Base-by-base conservation (phyloP, 139 green algal genomes). In the Chlamydomonas sp. region DNA sequence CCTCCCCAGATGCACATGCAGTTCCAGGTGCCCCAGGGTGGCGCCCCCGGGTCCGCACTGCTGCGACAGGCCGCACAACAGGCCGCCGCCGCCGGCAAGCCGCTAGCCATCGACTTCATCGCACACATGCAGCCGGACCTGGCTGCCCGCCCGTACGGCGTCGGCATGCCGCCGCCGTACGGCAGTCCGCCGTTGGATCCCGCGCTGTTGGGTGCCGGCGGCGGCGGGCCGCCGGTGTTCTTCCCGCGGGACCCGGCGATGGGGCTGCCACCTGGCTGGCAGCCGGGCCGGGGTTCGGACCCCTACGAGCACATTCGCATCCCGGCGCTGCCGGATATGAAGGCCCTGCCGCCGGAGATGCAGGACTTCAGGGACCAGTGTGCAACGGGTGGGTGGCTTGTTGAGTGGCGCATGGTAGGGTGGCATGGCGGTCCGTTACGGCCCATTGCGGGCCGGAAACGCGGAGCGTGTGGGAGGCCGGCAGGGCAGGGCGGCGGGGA, bases 331-430 rank as follows among this genome's bases (percentile, higher is more conserved):
- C 87, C 87, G 16, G 87, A 90, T 66, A 76, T 90, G 72, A 63
- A 20, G 14, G 16, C 12, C 3, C 20, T 78, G n/a, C 87, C 87
- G 63, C 63, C 72, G 12, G 88, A 91, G 78, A 63, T 91, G 71
- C 78, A 86, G 78, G 83, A 75, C 57, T 91, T 91, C 79, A 16
- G 88, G 0, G 88, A 91, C 31, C 88, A 91, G 74, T 91, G 88
- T 68, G 88, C 88, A 0, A 77, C 88, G 66, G 88, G 88, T 91
- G 68, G 31, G 78, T 63, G 69, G 20, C 31, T 49, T 49, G 31
- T 49, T 49, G 31, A 49, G 31, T 49, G 31, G 31, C 31, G 31
- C 31, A 49, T 49, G 63, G n/a, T 62, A 61, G 77, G 16, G 58
- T 64, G 57, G 75, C 31, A 49, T 49, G 31, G 31, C 31, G 31